Conservation (phyloP, 2,329 filamentous ascomycete species). For the Fusarium neocosmosporiellum region DNA sequence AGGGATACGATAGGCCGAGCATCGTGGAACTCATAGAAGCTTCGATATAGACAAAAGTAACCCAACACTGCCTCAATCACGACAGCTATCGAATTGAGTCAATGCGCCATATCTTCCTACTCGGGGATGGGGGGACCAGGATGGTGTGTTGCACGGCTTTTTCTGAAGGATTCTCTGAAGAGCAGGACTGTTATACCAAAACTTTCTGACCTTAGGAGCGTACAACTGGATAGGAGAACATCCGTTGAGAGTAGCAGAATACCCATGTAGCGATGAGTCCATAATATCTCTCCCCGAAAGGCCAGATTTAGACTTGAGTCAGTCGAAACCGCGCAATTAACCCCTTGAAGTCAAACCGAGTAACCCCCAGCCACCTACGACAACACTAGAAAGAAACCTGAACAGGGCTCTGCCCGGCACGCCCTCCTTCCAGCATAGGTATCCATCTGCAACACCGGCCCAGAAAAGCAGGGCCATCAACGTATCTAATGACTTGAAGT, state of each 20-base stretch:
- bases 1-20: neutral
- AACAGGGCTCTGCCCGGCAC: conserved; percentile 20
- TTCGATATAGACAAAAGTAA: neutral
- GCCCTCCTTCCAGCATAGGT: conserved; percentile 40
- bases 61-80: neutral
- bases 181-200: neutral
- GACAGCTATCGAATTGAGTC: neutral
- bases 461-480: conserved; percentile 32
- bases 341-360: conserved; percentile 32
- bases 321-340: neutral
- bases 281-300: neutral
- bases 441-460: conserved; percentile 37
- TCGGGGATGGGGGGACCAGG: neutral
- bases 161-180: neutral
- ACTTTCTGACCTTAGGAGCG: neutral
- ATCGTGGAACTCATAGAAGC: neutral
- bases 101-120: neutral
- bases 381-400: conserved; percentile 19
- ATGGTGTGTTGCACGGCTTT: neutral
- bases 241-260: neutral
- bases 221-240: neutral
- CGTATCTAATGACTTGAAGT: conserved; percentile 35
- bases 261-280: neutral
- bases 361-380: conserved; percentile 32
- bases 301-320: neutral